Base-by-base conservation (phyloP, 805 yeast genomes). In the Candida montana region DNA sequence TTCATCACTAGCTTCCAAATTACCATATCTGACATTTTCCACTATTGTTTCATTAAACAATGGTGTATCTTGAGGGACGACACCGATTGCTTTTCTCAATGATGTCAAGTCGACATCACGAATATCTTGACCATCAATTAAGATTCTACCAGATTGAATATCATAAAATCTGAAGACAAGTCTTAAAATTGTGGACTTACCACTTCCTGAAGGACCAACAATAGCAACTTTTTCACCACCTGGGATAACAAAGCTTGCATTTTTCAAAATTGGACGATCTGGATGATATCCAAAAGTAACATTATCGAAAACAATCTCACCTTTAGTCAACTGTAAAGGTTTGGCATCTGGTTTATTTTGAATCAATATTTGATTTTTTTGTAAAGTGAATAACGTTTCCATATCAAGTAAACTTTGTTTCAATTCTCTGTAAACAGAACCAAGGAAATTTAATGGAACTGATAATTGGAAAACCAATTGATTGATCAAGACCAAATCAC, bases 1-100 rank as follows among this genome's bases (percentile, higher is more conserved):
- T 26, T 72, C 82, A 51, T 86, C 86, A 0, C 77, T 62, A 0
- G 98, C 86, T 17, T 70, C 64, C 37, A 90, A 67, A 23, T 84
- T 69, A 20, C 98, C 99, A 64, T 88, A 91, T 44, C 91, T 71
- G 33, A 91, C 81, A 54, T 91, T 91, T 58, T 91, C 95, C 59
- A 81, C 61, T 35, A 91, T 87, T 0, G 95, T 75, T 46, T 90
- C 96, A 61, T 91, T 91, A 68, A 91, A 91, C 36, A 91, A 67
- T 6, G 99, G 99, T 1, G 98, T 91, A 50, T 91, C 99, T 62
- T 91, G 99, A 2, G 99, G 99, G 3, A 91, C 99, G 18, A 91
- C 95, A 33, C 97, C 98, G 46, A 91, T 75, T 9, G 77, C 68
- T 40, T 61, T 66, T 50, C 99, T 71, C 39, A 93, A 66, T 11